Conservation (phyloP, 148 eudicot genomes). For the Rhododendron griersonianum region DNA sequence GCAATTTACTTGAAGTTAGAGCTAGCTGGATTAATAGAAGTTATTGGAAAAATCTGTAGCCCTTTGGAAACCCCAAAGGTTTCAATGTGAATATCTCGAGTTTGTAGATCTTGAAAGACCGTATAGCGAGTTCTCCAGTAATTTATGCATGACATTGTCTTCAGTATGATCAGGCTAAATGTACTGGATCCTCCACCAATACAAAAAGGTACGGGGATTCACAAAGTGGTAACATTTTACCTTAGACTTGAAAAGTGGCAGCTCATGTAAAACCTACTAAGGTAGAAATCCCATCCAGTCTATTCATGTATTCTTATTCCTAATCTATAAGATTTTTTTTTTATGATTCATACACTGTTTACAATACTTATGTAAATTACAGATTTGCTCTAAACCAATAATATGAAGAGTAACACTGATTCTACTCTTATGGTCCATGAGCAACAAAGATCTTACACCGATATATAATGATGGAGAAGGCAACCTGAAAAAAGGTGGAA, state of each 20-base stretch:
- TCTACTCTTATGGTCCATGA: neutral
- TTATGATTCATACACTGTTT: neutral
- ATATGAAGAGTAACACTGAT: neutral
- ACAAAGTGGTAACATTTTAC: neutral
- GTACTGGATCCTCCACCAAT: neutral
- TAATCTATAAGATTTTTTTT: neutral
- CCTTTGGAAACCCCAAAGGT: neutral
- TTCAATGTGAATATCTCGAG: neutral
- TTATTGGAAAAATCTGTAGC: neutral
- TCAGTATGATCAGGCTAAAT: neutral
- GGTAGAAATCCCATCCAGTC: neutral
- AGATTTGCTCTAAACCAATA: neutral
- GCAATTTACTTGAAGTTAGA: neutral
- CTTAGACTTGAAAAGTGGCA: neutral
- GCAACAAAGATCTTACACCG: neutral
- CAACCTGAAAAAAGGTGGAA: neutral
- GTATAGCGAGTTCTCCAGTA: neutral
- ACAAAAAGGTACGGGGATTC: neutral
- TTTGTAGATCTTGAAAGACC: neutral
- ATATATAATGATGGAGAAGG: neutral
- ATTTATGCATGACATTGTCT: neutral
- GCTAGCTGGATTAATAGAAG: neutral
- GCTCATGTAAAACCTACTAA: neutral
- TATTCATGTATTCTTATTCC: neutral
- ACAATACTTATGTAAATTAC: neutral